A percentile compares a stretch with the other conserved stretches of the same genome.
These are phyloP conservation scores for Neopestalotiopsis rosae DNA, from an alignment of 2,329 filamentous ascomycete genomes.

Conservation along the genomic window DNA sequence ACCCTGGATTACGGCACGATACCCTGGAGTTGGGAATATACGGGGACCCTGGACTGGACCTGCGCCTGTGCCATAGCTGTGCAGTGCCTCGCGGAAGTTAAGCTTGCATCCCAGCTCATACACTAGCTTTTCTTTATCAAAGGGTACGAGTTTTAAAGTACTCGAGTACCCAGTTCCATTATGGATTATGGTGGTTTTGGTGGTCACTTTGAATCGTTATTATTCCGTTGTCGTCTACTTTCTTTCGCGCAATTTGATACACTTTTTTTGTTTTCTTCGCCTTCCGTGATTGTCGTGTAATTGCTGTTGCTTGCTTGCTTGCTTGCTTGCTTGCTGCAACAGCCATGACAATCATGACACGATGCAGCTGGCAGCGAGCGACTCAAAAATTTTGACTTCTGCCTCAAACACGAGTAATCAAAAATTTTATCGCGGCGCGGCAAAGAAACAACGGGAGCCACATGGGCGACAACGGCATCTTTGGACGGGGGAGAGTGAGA, in stretches of 20 bases:
- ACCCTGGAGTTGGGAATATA: neutral
- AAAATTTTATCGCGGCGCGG: neutral
- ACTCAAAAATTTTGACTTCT: slow-evolving; percentile 1
- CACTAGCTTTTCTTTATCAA: neutral
- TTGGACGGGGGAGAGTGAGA: neutral
- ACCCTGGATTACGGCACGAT: neutral
- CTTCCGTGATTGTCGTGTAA: neutral
- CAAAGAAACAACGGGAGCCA: slow-evolving; percentile 2
- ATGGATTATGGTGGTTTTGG: too few relatives aligned
- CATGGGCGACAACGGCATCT: neutral
- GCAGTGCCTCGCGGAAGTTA: neutral
- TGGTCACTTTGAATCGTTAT: neutral
- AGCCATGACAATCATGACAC: neutral
- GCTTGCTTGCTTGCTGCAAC: neutral
- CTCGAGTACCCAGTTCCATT: too few relatives aligned
- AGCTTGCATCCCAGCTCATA: neutral
- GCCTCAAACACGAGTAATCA: slow-evolving; percentile 1
- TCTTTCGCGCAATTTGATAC: neutral
- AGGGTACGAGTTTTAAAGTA: neutral
- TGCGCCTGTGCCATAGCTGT: too few relatives aligned
- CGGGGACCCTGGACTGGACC: neutral
- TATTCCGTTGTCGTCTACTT: neutral
- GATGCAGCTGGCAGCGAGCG: neutral
- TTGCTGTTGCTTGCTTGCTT: neutral
- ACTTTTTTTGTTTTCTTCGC: neutral